Base-by-base conservation (phyloP, 2,329 filamentous ascomycete genomes). In the Alternaria infectoria region DNA sequence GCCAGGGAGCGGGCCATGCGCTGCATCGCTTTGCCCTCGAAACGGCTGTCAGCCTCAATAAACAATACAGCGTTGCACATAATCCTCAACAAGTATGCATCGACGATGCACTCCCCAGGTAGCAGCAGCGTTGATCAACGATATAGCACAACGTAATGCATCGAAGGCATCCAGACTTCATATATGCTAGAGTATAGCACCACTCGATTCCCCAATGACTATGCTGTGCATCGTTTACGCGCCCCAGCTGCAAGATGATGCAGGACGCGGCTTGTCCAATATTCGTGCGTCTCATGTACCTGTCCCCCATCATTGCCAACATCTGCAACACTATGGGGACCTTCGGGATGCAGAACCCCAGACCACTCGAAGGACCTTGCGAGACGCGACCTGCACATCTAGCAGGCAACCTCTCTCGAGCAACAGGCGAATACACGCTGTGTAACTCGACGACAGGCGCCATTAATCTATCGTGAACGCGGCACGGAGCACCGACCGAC, bases 161-260 rank as follows among this genome's bases (percentile, higher is more conserved):
- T 36, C 25, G 5, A 43, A 43, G 32, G 49, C 49, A 30, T 50
- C 55, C 49, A 49, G 47, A 36, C 47, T 45, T 32, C 56, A 59
- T 52, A 46, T 46, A 57, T 52, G n/a, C 28, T 19, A 56, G 17
- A 54, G 46, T 23, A 54, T 26, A 28, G 43, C 57, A 43, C 57
- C 26, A 32, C 25, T 46, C 36, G 45, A 55, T 54, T 36, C 62
- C 54, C 59, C 28, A 62, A 57, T 46, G 57, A 55, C 47, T 54
- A 56, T 65, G 68, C 66, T 58, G 51, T 23, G 13, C n/a, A 23
- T 40, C 40, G 54, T 21, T 30, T 58, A 50, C 49, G 47, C 45
- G 23, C 43, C 46, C 47, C 61, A 43, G 45, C 65, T 70, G 67
- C 71, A 73, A 71, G 68, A 72, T 72, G 67, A 69, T 65, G 70